phyloP scores from a whole-genome alignment of 2,329 filamentous ascomycete genomes.

The Alternaria brassicae region DNA sequence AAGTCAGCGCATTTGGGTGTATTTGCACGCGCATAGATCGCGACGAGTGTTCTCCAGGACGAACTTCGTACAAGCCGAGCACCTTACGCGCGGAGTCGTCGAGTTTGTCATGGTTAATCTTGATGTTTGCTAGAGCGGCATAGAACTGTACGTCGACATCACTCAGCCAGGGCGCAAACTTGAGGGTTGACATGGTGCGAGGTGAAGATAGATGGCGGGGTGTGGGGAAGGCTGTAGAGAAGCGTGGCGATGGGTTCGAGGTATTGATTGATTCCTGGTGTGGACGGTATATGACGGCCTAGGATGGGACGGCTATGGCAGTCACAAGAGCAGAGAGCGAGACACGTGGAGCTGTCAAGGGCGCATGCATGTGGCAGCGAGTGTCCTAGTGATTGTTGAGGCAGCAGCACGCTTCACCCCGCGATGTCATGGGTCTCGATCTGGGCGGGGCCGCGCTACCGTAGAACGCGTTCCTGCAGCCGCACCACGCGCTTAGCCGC shows the following conservation, averaged over 20 bases:
- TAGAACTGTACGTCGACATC: conserved; percentile 98
- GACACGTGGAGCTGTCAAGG: conserved; percentile 36
- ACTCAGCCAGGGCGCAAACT: conserved; percentile 89
- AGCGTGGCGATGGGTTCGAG: neutral
- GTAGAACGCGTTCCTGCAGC: conserved; percentile 39
- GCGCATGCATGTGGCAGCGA: conserved; percentile 31
- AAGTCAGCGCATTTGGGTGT: conserved; percentile 83
- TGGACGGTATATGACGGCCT: conserved; percentile 1
- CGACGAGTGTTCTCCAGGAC: conserved; percentile 71
- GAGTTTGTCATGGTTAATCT: conserved; percentile 96
- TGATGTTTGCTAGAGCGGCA: conserved; percentile 85
- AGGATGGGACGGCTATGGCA: conserved; percentile 14
- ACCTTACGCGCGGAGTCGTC: conserved; percentile 90
- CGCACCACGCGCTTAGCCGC: conserved; percentile 12
- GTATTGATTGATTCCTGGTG: neutral
- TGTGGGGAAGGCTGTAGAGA: conserved; percentile 1
- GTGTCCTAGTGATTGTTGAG: conserved; percentile 14
- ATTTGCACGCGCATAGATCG: conserved; percentile 90
- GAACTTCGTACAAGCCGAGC: conserved; percentile 87
- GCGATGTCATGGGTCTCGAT: conserved; percentile 15
- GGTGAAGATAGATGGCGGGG: conserved; percentile 2
- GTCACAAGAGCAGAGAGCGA: conserved; percentile 29
- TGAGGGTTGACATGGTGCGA: conserved; percentile 56
- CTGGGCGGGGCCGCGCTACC: conserved; percentile 22
- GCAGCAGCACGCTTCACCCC: conserved; percentile 10